These are phyloP conservation scores for Trichoderma virens DNA, from an alignment of 495 filamentous ascomycete species.

Conservation along the genomic window DNA sequence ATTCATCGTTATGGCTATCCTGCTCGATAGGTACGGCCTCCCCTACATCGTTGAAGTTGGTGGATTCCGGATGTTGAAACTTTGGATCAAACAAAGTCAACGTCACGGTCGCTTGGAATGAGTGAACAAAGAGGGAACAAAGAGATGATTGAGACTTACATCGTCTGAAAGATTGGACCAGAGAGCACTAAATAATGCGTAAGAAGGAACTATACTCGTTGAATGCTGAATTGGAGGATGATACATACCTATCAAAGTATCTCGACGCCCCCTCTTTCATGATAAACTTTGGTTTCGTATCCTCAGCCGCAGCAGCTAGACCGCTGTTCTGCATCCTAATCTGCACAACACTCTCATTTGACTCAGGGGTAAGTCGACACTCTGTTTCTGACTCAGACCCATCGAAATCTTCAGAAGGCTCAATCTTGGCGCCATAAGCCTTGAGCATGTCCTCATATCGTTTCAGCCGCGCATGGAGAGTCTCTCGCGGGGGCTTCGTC, in stretches of 20 bases:
- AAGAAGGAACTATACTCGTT: not conserved
- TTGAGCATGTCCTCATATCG: constrained; percentile 18
- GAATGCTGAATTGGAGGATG: not conserved
- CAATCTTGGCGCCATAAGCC: constrained; percentile 16
- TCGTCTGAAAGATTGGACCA: not conserved
- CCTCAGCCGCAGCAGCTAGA: not conserved
- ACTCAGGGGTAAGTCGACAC: not conserved
- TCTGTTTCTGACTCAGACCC: constrained; percentile 14
- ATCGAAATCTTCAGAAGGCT: constrained; percentile 13
- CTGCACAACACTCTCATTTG: not conserved
- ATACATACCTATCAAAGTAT: constrained; percentile 18
- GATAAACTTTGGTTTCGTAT: constrained; percentile 15
- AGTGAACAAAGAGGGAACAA: not conserved
- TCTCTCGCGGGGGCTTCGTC: constrained; percentile 15
- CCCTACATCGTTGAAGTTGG: not conserved
- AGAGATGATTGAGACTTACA: not conserved
- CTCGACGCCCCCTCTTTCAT: constrained; percentile 16
- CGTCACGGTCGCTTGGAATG: too few species aligned
- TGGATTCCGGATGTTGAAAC: not conserved
- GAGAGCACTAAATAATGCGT: not conserved
- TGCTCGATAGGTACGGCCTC: constrained; percentile 7
- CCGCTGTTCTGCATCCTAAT: not conserved
- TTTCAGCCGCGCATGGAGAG: constrained; percentile 26
- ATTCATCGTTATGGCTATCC: not conserved
- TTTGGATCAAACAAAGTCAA: too few species aligned